Percentiles rank a stretch among this genome's conserved stretches.
Conservation (phyloP, 176 grass and related monocot genomes). For the Paspalum notatum region DNA sequence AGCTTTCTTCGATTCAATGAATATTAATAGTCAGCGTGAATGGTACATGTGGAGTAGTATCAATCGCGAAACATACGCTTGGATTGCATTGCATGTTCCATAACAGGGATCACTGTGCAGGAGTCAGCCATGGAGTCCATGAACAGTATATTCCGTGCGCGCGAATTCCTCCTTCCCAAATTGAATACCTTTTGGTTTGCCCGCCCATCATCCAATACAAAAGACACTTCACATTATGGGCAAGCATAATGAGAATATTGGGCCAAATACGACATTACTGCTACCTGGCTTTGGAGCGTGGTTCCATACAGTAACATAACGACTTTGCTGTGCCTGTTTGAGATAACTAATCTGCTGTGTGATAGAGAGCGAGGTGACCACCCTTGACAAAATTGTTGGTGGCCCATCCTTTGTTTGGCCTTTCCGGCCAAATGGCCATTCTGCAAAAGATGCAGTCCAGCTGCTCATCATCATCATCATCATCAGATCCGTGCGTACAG, state of each 20-base stretch:
- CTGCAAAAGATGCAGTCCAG: slow-evolving; percentile 5
- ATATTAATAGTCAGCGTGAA: not conserved
- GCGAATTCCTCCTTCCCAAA: not conserved
- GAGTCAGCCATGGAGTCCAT: not conserved
- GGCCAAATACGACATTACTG: not conserved
- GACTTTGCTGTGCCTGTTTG: too few species aligned
- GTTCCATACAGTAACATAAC: not conserved
- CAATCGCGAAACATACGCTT: not conserved
- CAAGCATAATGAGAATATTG: not conserved
- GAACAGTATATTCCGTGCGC: slow-evolving; percentile 3
- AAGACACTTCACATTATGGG: not conserved
- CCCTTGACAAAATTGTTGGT: not conserved
- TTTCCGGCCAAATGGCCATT: slow-evolving; percentile 25
- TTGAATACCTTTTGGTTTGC: not conserved
- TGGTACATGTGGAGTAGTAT: not conserved
- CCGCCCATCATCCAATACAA: not conserved
- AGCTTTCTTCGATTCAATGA: not conserved
- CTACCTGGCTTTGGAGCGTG: not conserved
- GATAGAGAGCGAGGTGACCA: not conserved
- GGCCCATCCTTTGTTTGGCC: slow-evolving; percentile 6
- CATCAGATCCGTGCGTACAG: not conserved
- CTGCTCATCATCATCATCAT: too few species aligned
- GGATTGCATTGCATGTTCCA: not conserved
- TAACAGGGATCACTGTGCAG: not conserved
- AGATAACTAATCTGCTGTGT: not conserved